Evolutionary conservation across 1,284 basidiomycete species (phyloP).

Genomic region (Tylopilus orsonianus): DNA sequence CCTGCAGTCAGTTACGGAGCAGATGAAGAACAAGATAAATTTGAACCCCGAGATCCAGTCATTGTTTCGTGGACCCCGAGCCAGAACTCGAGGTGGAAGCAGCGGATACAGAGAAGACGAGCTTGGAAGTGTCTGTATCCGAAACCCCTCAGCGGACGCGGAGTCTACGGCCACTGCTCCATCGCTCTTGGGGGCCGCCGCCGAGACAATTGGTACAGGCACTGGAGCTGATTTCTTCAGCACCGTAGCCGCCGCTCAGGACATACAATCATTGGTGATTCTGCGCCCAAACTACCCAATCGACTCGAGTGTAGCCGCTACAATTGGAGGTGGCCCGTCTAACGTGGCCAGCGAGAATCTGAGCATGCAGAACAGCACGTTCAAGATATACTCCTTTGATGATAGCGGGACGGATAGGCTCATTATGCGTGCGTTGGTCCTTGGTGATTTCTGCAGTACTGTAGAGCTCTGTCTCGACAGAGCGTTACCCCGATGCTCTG

Average conservation of each 20-base stretch:
- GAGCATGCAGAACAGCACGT: conserved; percentile 71
- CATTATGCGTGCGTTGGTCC: conserved; percentile 89
- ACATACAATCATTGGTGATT: conserved; percentile 59
- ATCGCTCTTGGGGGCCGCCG: conserved; percentile 78
- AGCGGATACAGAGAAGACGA: conserved; percentile 53
- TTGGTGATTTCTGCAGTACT: conserved; percentile 93
- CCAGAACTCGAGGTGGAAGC: conserved; percentile 45
- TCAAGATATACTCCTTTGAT: conserved; percentile 88
- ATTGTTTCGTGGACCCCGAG: conserved; percentile 73
- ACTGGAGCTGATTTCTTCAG: conserved; percentile 90
- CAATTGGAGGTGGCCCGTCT: conserved; percentile 83
- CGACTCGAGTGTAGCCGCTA: conserved; percentile 90
- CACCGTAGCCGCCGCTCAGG: conserved; percentile 58
- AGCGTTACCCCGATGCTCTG: conserved; percentile 93
- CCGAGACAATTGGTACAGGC: conserved; percentile 59
- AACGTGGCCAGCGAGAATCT: conserved; percentile 60
- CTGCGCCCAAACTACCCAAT: conserved; percentile 78
- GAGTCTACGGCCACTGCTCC: conserved; percentile 81
- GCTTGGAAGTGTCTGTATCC: conserved; percentile 73
- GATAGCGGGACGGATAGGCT: conserved; percentile 88
- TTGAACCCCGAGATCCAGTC: conserved; percentile 60
- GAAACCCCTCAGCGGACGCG: conserved; percentile 68
- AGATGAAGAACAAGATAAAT: conserved; percentile 42
- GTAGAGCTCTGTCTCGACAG: conserved; percentile 88
- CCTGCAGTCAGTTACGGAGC: conserved; percentile 35